Percentiles rank a stretch among this genome's conserved stretches.
Conservation (phyloP, 176 grass and related monocot species). For the Musa schizocarpa region DNA sequence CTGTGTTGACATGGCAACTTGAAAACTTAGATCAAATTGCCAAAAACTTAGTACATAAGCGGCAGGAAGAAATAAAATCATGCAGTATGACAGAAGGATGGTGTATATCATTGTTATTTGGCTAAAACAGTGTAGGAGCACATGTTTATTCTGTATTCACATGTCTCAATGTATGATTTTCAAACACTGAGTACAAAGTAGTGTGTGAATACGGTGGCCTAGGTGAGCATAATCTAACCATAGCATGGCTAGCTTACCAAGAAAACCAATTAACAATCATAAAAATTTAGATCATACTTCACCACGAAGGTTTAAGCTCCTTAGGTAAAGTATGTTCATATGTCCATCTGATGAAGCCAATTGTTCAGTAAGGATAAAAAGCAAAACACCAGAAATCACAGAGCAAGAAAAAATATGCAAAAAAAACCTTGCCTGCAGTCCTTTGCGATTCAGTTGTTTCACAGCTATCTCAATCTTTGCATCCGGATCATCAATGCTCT, state of each 20-base stretch:
- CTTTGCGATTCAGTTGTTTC: slow-evolving; percentile 93
- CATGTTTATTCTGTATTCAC: too few relatives aligned
- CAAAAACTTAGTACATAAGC: too few relatives aligned
- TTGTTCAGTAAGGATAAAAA: background rate
- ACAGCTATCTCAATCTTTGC: slow-evolving; percentile 64
- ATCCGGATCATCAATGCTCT: slow-evolving; percentile 34
- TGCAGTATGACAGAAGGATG: too few relatives aligned
- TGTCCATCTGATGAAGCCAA: background rate
- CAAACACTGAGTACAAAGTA: too few relatives aligned
- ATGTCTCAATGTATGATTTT: too few relatives aligned
- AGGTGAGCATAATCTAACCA: too few relatives aligned
- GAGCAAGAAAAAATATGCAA: slow-evolving; percentile 2
- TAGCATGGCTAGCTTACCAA: background rate
- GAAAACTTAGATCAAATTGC: too few relatives aligned
- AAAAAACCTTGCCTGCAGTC: slow-evolving; percentile 64
- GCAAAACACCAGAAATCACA: background rate
- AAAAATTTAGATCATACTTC: background rate
- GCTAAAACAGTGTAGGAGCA: too few relatives aligned
- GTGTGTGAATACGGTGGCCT: too few relatives aligned
- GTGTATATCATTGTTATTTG: too few relatives aligned
- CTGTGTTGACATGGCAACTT: too few relatives aligned
- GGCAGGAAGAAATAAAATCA: too few relatives aligned
- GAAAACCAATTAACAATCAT: background rate
- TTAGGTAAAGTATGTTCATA: background rate
- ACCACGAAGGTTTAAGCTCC: background rate